These are phyloP conservation scores for Komagataea norvegica DNA, from an alignment of 1,139 yeast genomes.

Conservation along the genomic window DNA sequence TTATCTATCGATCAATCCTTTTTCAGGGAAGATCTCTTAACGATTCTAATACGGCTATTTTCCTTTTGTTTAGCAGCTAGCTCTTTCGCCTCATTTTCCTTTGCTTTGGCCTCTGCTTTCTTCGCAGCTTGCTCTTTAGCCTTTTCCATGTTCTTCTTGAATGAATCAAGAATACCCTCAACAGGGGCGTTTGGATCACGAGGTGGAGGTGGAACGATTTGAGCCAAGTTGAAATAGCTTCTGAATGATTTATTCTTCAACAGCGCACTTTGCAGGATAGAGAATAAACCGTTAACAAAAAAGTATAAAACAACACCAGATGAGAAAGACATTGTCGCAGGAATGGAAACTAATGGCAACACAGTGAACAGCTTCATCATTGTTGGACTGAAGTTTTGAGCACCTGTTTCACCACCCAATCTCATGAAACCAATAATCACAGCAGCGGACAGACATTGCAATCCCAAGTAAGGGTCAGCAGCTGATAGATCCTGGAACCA, in stretches of 20 bases:
- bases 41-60: constrained; percentile 32
- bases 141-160: constrained; percentile 56
- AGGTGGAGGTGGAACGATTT: constrained; percentile 49
- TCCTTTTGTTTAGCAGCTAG: constrained; percentile 29
- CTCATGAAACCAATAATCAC: constrained; percentile 70
- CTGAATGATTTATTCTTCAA: constrained; percentile 60
- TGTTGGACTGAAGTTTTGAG: constrained; percentile 62
- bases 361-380: constrained; percentile 69
- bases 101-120: constrained; percentile 31
- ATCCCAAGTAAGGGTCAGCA: constrained; percentile 88
- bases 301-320: constrained; percentile 83
- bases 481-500: constrained; percentile 83
- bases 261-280: constrained; percentile 65
- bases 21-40: constrained; percentile 29
- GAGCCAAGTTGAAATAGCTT: constrained; percentile 56
- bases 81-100: constrained; percentile 30
- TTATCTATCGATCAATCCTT: constrained; percentile 15
- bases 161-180: constrained; percentile 44
- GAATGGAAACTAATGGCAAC: constrained; percentile 76
- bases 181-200: constrained; percentile 34
- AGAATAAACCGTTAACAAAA: constrained; percentile 71
- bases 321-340: constrained; percentile 81
- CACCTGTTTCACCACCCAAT: constrained; percentile 91
- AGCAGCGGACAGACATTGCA: constrained; percentile 81
- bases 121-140: constrained; percentile 50